Evolutionary conservation across 1,284 basidiomycete species (phyloP), one percentile per base, ranked within the genome.

Genomic region (Sporisorium scitamineum): DNA sequence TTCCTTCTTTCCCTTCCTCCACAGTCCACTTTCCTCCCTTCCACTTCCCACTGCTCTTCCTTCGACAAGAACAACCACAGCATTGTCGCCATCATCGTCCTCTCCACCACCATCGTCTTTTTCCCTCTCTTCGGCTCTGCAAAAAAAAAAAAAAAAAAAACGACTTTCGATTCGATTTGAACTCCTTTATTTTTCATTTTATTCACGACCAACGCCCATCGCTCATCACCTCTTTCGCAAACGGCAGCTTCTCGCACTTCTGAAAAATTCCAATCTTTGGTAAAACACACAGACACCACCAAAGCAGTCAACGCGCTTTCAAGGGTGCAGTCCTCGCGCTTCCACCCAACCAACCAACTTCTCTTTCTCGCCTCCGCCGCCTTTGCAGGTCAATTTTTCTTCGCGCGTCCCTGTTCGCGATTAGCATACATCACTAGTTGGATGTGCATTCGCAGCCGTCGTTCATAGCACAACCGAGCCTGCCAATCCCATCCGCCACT

Each of bases 281-380:
- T 6, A 41, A 58, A 31, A 48, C 26, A 48, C 27, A 50, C 48
- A 50, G 29, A 13, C 47, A 31, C 18, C 18, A 54, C n/a, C 20
- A 16, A 24, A 45, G n/a, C 48, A 45, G 31, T 29, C 27, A 56
- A 45, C 41, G 47, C 41, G 20, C 41, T 44, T n/a, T 26, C 51
- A 47, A 58, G 56, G 56, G 56, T 58, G 56, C 56, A 58, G 34
- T 29, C 29, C 34, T 26, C 22, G 32, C 52, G 34, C 52, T 22
- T 37, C 24, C 32, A 18, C 4, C 44, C 13, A 57, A 48, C 8
- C 24, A 34, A 20, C 16, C 37, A 39, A 39, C 37, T n/a, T 31
- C 51, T 13, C 13, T 45, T 20, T 22, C 42, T 42, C 41, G 10
- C 29, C 48, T 48, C 27, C 29, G 29, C 29, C 48, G 50, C 50